Evolutionary conservation across 306 rosid genomes (phyloP).

Genomic region (Pyrus pyrifolia): DNA sequence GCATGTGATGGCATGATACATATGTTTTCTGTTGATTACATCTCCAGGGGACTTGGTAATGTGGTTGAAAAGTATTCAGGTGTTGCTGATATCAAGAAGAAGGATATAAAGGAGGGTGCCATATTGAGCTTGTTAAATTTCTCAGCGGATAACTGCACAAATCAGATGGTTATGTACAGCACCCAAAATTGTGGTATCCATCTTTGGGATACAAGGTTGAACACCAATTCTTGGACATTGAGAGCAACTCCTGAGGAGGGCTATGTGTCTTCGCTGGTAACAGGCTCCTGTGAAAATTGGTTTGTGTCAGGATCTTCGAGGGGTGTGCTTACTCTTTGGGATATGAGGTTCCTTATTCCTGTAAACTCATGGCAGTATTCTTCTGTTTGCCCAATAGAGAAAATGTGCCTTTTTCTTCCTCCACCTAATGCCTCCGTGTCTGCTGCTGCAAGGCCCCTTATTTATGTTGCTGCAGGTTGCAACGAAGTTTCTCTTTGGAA

Average conservation of each 20-base stretch:
- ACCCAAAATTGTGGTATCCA: conserved; percentile 90
- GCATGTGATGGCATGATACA: conserved; percentile 92
- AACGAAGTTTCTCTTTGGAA: conserved; percentile 98
- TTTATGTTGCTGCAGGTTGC: conserved; percentile 93
- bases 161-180: conserved; percentile 76
- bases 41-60: conserved; percentile 79
- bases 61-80: conserved; percentile 94
- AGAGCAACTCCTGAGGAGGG: conserved; percentile 89
- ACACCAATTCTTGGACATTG: conserved; percentile 65
- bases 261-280: conserved; percentile 60
- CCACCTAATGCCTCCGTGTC: conserved; percentile 64
- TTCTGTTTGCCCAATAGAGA: conserved; percentile 77
- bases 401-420: conserved; percentile 79
- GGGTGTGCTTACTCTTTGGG: conserved; percentile 94
- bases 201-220: conserved; percentile 90
- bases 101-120: conserved; percentile 90
- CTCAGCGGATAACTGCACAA: conserved; percentile 48
- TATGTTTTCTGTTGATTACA: conserved; percentile 83
- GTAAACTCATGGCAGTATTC: conserved; percentile 91
- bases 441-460: conserved; percentile 79
- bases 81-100: conserved; percentile 80
- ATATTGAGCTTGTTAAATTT: conserved; percentile 60
- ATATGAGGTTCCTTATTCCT: conserved; percentile 82
- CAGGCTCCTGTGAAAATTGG: conserved; percentile 89
- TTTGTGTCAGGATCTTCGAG: conserved; percentile 94